Evolutionary conservation across 1,284 basidiomycete genomes (phyloP).

Genomic region (Fomitopsis pinicola): DNA sequence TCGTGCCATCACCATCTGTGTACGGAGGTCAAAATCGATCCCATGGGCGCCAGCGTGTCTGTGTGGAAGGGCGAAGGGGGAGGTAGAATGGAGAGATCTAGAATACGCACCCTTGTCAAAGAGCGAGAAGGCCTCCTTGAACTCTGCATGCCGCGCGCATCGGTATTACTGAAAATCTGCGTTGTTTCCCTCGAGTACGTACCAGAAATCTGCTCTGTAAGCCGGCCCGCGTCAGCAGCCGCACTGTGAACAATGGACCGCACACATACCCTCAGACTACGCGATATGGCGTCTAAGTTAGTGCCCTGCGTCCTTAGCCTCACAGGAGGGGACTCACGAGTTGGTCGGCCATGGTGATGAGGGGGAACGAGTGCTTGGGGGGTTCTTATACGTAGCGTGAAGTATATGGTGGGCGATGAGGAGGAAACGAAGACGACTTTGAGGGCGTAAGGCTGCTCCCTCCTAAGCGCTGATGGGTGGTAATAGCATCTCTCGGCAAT

Average conservation of each 20-base stretch:
- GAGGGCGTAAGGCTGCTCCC: not conserved
- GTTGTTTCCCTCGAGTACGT: constrained; percentile 16
- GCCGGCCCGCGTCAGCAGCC: constrained; percentile 12
- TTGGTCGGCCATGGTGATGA: constrained; percentile 58
- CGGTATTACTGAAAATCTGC: not conserved
- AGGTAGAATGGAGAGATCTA: constrained; percentile 5
- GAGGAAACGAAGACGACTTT: not conserved
- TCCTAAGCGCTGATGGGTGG: constrained; percentile 5
- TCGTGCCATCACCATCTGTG: constrained; percentile 92
- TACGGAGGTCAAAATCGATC: constrained; percentile 21
- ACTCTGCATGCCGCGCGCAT: constrained; percentile 42
- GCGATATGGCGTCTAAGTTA: not conserved
- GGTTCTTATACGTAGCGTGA: constrained; percentile 10
- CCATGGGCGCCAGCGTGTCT: not conserved
- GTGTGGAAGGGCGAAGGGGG: not conserved
- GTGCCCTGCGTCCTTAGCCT: not conserved
- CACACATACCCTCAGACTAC: constrained; percentile 60
- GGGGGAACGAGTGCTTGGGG: constrained; percentile 9
- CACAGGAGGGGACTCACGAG: constrained; percentile 41
- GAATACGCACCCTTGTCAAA: constrained; percentile 82
- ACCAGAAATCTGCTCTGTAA: constrained; percentile 68
- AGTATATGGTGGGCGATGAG: constrained; percentile 14
- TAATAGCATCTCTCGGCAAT: constrained; percentile 21
- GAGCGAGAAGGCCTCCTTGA: constrained; percentile 90
- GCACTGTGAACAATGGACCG: not conserved